Conservation (phyloP, 805 yeast genomes). For the Grigorovia humatica region DNA sequence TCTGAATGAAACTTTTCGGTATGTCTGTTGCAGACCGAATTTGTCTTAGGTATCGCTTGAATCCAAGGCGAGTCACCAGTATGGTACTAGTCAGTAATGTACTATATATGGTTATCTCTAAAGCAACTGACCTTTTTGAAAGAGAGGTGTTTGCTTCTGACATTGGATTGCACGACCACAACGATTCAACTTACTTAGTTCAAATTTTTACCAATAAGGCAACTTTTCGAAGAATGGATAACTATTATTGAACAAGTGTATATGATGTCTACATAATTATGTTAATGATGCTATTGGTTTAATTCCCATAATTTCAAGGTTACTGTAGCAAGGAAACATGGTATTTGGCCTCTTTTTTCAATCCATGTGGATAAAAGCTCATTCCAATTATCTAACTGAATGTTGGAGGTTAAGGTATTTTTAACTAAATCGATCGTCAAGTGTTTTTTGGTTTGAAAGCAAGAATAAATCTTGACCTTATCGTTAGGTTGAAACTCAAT, state of each 20-base stretch:
- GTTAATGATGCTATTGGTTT: not conserved
- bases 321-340: slow-evolving; percentile 69
- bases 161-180: not conserved
- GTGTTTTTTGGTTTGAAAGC: slow-evolving; percentile 34
- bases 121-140: not conserved
- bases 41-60: slow-evolving; percentile 38
- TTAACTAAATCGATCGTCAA: slow-evolving; percentile 48
- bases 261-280: not conserved
- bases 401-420: slow-evolving; percentile 42
- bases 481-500: slow-evolving; percentile 54
- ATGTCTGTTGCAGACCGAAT: slow-evolving; percentile 40
- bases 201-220: not conserved
- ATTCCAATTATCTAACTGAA: slow-evolving; percentile 31
- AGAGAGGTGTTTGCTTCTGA: not conserved
- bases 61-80: slow-evolving; percentile 35
- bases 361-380: slow-evolving; percentile 58
- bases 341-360: slow-evolving; percentile 54
- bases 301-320: slow-evolving; percentile 55
- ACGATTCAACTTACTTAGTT: too few species aligned
- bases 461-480: slow-evolving; percentile 44
- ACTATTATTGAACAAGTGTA: too few species aligned
- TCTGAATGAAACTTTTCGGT: slow-evolving; percentile 37
- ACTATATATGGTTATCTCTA: not conserved
- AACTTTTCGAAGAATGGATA: not conserved
- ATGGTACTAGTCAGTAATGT: slow-evolving; percentile 19